Conservation (phyloP, 2,329 filamentous ascomycete species). For the Fonsecaea erecta region DNA sequence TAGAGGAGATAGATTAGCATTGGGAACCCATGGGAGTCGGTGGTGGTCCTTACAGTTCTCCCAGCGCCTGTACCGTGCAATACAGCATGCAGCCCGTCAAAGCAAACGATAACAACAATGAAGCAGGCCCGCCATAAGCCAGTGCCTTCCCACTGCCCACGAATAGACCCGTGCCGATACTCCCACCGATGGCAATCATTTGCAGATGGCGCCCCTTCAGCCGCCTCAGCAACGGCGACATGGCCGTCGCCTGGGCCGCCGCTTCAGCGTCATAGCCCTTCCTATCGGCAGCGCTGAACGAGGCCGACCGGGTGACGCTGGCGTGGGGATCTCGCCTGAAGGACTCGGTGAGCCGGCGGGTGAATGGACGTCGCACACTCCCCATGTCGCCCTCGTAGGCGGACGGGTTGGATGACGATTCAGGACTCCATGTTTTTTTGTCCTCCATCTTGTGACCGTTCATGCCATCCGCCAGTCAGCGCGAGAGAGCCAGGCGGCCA, state of each 20-base stretch:
- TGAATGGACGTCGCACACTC: slow-evolving; percentile 28
- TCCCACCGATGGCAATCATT: slow-evolving; percentile 77
- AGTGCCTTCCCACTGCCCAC: slow-evolving; percentile 78
- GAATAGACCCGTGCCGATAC: slow-evolving; percentile 88
- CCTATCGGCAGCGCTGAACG: slow-evolving; percentile 29
- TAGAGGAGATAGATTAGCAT: not conserved
- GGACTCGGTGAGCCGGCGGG: slow-evolving; percentile 38
- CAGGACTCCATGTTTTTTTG: slow-evolving; percentile 34
- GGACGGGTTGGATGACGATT: slow-evolving; percentile 31
- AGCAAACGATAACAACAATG: slow-evolving; percentile 74
- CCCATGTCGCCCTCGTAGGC: slow-evolving; percentile 35
- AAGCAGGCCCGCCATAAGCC: slow-evolving; percentile 69
- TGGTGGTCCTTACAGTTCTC: slow-evolving; percentile 65
- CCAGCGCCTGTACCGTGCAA: slow-evolving; percentile 87
- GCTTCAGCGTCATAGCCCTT: slow-evolving; percentile 39
- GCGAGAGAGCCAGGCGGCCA: not conserved
- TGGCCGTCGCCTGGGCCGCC: slow-evolving; percentile 39
- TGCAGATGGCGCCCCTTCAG: slow-evolving; percentile 41
- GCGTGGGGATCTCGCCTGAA: slow-evolving; percentile 42
- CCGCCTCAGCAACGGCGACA: slow-evolving; percentile 39
- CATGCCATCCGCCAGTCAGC: slow-evolving; percentile 15
- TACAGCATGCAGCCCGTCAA: slow-evolving; percentile 87
- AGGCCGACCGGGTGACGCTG: slow-evolving; percentile 34
- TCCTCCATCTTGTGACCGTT: slow-evolving; percentile 31
- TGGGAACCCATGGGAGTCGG: not conserved